A percentile compares a stretch with the other conserved stretches of the same genome.
phyloP scores from a whole-genome alignment of 2,329 filamentous ascomycete species.

The Alternaria angustiovoidea region DNA sequence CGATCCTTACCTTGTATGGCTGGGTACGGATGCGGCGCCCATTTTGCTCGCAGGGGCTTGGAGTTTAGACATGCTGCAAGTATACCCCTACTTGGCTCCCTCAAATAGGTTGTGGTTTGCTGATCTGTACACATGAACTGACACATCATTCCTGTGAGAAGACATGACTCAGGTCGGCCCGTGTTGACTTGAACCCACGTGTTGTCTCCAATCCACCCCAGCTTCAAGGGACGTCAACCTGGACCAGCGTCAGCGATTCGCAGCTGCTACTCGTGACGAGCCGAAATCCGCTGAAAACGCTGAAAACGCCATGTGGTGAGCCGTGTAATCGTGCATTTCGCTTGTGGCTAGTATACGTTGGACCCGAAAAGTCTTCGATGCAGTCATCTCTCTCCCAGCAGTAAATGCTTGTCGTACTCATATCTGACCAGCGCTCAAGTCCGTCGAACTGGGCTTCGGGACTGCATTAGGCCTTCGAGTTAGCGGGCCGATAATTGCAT shows the following conservation, averaged over 20 bases:
- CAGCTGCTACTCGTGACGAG: slow-evolving; percentile 13
- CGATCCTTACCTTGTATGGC: slow-evolving; percentile 8
- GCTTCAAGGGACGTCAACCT: background rate
- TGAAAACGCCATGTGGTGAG: slow-evolving; percentile 10
- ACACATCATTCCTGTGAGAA: slow-evolving; percentile 18
- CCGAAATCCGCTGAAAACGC: slow-evolving; percentile 14
- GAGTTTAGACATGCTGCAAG: background rate
- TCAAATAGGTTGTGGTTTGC: slow-evolving; percentile 5
- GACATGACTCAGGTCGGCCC: slow-evolving; percentile 17
- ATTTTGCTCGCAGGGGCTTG: background rate
- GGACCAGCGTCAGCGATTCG: slow-evolving; percentile 11
- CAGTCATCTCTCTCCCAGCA: slow-evolving; percentile 13
- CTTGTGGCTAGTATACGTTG: slow-evolving; percentile 9
- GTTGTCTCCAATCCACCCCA: background rate
- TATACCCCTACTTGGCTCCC: background rate
- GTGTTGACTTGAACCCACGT: background rate
- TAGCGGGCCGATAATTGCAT: slow-evolving; percentile 15
- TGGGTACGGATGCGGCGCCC: background rate
- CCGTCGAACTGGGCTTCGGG: slow-evolving; percentile 31
- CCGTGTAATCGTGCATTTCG: slow-evolving; percentile 13
- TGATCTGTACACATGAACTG: slow-evolving; percentile 1
- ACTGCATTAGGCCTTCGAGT: slow-evolving; percentile 8
- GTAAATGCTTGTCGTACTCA: slow-evolving; percentile 7
- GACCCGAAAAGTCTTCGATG: slow-evolving; percentile 6
- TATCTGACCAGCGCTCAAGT: slow-evolving; percentile 32